Base-by-base conservation (phyloP, 2,329 filamentous ascomycete genomes). In the Escovopsis sp. region DNA sequence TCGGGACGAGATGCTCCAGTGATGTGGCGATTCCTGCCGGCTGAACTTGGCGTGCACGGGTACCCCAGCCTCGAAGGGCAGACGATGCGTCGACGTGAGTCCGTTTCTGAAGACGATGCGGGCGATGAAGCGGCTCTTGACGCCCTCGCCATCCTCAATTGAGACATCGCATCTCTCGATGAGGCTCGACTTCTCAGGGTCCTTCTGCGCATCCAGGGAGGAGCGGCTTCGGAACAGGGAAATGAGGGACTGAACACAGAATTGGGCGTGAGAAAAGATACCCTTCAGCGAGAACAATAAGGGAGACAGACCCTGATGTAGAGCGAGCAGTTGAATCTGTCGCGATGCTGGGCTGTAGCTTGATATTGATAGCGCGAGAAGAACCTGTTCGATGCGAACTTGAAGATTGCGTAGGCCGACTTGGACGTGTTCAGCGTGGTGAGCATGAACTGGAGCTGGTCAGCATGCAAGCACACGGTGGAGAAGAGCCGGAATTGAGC, bases 371-470 rank as follows among this genome's bases (percentile, higher is more conserved):
- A 88, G 26, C 68, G 70, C 6, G 76, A 70, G 57, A 86, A 86
- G 60, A 87, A 87, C 27, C 71, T 68, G 43, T 62, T 70, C 28
- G 71, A 68, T 30, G 77, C 64, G 35, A 87, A 73, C 7, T 70
- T 69, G 47, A 85, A 77, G 39, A 77, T 79, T 18, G 78, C 76
- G 53, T 87, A 87, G 14, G 79, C 80, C 4, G 82, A 84, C 50
- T 83, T 84, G 37, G 81, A 83, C n/a, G 72, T 70, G 52, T 88
- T 88, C 43, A 88, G 62, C 12, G 81, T 75, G 12, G 79, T 84
- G 36, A 88, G 63, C 4, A 77, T 66, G 43, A 88, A 68, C 81
- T 83, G 33, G 3, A 1, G 13, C 5, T 14, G 6, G 26, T 38
- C 27, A 40, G 31, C 15, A 32, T n/a, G n/a, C n/a, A n/a, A 40